Evolutionary conservation across 257 asterid species (phyloP).

Genomic region (Solanum tarapatanum): DNA sequence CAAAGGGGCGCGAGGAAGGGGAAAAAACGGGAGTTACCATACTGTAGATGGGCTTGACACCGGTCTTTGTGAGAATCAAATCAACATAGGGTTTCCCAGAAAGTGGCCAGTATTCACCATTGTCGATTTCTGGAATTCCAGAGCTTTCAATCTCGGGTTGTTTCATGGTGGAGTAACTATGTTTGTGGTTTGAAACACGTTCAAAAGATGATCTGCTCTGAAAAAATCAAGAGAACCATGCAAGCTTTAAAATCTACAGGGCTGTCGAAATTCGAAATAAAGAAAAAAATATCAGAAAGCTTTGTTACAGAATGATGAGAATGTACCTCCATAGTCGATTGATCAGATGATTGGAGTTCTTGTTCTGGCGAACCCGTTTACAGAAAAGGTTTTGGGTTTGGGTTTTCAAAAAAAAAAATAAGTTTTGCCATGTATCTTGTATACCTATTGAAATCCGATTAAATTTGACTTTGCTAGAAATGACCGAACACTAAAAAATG

Average conservation of each 20-base stretch:
- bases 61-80: constrained; percentile 5
- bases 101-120: constrained; percentile 10
- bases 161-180: neutral
- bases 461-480: too few relatives aligned
- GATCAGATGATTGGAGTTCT: neutral
- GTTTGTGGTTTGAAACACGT: neutral
- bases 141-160: neutral
- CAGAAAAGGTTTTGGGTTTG: neutral
- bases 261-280: neutral
- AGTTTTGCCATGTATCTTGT: too few relatives aligned
- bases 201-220: neutral
- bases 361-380: neutral
- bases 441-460: too few relatives aligned
- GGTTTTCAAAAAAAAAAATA: too few relatives aligned
- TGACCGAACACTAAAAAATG: too few relatives aligned
- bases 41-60: neutral
- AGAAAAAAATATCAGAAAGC: neutral
- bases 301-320: neutral
- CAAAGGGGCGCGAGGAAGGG: neutral
- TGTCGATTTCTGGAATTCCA: neutral
- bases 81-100: constrained; percentile 15
- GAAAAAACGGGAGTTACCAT: constrained; percentile 11
- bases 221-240: neutral
- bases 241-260: neutral
- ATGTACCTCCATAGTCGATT: neutral